Evolutionary conservation across 306 rosid species (phyloP).

Genomic region (Quercus ilex): DNA sequence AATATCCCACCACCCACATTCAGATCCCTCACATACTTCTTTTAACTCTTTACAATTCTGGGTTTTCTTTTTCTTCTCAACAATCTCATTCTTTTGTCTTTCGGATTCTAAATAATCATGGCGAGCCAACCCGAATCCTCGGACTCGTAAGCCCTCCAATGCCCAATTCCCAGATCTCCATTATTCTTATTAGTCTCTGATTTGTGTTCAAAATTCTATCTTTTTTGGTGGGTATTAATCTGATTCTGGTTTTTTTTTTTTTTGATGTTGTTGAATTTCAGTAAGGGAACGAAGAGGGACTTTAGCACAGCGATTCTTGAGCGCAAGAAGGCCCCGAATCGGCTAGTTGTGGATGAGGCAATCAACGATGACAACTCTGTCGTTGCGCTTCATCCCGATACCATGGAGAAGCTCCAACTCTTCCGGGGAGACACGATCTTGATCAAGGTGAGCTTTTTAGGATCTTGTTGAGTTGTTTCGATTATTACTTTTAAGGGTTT

Average conservation of each 20-base stretch:
- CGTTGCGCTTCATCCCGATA: conserved; percentile 81
- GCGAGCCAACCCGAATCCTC: conserved; percentile 76
- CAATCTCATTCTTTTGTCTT: conserved; percentile 5
- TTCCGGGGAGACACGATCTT: conserved; percentile 91
- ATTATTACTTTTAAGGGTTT: neutral
- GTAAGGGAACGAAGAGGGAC: conserved; percentile 82
- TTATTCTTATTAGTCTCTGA: neutral
- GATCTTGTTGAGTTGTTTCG: neutral
- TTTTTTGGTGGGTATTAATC: neutral
- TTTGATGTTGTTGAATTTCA: conserved; percentile 16
- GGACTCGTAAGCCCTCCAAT: conserved; percentile 53
- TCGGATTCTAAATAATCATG: conserved; percentile 30
- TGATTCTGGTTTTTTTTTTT: neutral
- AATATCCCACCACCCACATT: conserved; percentile 28
- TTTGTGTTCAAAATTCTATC: neutral
- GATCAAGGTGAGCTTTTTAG: conserved; percentile 54
- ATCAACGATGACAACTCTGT: conserved; percentile 93
- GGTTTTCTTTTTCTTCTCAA: conserved; percentile 10
- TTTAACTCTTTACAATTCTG: neutral
- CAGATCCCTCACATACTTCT: conserved; percentile 20
- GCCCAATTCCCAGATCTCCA: conserved; percentile 22
- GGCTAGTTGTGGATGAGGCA: conserved; percentile 89
- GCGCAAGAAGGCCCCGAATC: conserved; percentile 89
- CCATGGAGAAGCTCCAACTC: conserved; percentile 91
- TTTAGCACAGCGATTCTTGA: conserved; percentile 90